phyloP scores from a whole-genome alignment of 441 rosid genomes.

The Pelargonium myrrhifolium region DNA sequence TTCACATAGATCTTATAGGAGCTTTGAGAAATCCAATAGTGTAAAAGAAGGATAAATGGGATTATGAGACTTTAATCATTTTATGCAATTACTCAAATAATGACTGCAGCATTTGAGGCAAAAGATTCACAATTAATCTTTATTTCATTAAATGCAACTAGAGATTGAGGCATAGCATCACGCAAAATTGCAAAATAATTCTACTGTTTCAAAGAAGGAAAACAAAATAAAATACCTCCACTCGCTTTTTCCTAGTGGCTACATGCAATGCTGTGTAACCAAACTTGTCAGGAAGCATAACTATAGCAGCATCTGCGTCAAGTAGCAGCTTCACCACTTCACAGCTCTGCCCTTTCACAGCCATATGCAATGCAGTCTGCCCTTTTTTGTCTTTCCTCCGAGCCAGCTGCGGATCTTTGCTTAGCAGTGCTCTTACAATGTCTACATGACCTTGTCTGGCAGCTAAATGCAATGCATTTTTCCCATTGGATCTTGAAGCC shows the following conservation, averaged over 20 bases:
- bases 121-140: neutral
- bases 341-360: constrained; percentile 88
- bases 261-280: constrained; percentile 90
- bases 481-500: constrained; percentile 68
- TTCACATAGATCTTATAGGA: neutral
- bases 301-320: constrained; percentile 87
- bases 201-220: constrained; percentile 1
- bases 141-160: neutral
- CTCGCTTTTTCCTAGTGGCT: constrained; percentile 87
- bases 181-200: neutral
- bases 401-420: constrained; percentile 78
- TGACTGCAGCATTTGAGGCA: neutral
- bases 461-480: constrained; percentile 86
- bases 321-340: constrained; percentile 85
- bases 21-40: neutral
- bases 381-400: constrained; percentile 90
- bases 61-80: neutral
- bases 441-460: constrained; percentile 86
- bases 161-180: neutral
- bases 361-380: constrained; percentile 96
- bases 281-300: constrained; percentile 87
- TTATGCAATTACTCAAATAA: neutral
- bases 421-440: constrained; percentile 61
- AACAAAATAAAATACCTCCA: constrained; percentile 44
- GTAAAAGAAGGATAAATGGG: neutral